Evolutionary conservation across 1,139 yeast genomes (phyloP).

Genomic region (Zygoascus hellenicus): DNA sequence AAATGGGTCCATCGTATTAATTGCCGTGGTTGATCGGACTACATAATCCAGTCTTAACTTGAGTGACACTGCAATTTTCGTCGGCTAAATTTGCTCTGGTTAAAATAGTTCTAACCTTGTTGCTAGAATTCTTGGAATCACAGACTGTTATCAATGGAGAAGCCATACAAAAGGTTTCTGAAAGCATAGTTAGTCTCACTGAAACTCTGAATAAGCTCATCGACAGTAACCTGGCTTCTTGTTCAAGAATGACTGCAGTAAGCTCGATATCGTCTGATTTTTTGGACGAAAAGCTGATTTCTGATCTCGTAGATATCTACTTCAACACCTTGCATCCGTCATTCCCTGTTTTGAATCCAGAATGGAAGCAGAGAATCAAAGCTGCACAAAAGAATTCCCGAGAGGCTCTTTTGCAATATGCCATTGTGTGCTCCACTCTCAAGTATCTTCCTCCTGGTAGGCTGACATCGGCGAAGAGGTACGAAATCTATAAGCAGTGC

Average conservation of each 20-base stretch:
- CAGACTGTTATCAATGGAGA: constrained; percentile 1
- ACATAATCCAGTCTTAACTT: background rate
- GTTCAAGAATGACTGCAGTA: too few relatives aligned
- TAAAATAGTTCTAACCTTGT: background rate
- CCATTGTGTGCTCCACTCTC: constrained; percentile 20
- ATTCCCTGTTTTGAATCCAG: constrained; percentile 22
- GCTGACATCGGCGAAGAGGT: constrained; percentile 11
- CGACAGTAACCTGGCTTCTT: background rate
- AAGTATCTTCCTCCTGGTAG: constrained; percentile 16
- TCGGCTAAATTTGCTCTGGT: background rate
- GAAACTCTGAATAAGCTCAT: background rate
- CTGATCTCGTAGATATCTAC: constrained; percentile 18
- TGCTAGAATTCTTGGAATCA: constrained; percentile 4
- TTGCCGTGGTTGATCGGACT: background rate
- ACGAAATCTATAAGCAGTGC: constrained; percentile 16
- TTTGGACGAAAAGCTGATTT: background rate
- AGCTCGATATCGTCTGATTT: background rate
- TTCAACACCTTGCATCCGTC: constrained; percentile 20
- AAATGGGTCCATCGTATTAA: background rate
- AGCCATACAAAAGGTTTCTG: constrained; percentile 1
- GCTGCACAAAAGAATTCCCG: constrained; percentile 6
- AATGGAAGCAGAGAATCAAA: background rate
- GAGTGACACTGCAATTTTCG: too few relatives aligned
- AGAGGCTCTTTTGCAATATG: constrained; percentile 15
- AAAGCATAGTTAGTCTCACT: background rate